A percentile compares a stretch with the other conserved stretches of the same genome.
These are phyloP conservation scores for Amanita exitialis DNA, from an alignment of 768 basidiomycete species.

Conservation along the genomic window DNA sequence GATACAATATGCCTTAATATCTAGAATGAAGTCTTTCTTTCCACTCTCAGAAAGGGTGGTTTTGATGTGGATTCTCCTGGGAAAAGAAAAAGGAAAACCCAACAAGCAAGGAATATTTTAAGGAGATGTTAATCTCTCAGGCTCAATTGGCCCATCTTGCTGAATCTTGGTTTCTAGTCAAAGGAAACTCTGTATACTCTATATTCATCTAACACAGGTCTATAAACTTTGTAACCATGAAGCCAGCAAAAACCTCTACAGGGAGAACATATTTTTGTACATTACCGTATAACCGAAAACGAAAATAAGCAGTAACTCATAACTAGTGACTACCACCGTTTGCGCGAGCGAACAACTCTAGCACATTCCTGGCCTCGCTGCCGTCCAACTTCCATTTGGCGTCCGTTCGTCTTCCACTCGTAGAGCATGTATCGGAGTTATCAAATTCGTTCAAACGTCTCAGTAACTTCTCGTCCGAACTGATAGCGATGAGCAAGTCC, in stretches of 20 bases:
- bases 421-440: slow-evolving; percentile 60
- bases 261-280: no score
- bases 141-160: no score
- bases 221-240: neutral
- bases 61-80: no score
- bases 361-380: slow-evolving; percentile 20
- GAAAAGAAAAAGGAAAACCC: no score
- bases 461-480: slow-evolving; percentile 72
- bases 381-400: slow-evolving; percentile 55
- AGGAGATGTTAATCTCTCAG: no score
- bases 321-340: neutral
- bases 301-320: neutral
- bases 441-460: slow-evolving; percentile 69
- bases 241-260: no score
- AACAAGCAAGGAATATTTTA: no score
- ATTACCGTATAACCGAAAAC: neutral
- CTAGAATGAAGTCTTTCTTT: no score
- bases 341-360: slow-evolving; percentile 17
- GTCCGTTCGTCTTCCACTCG: slow-evolving; percentile 67
- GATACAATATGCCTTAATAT: no score
- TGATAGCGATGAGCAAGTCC: slow-evolving; percentile 55
- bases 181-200: neutral
- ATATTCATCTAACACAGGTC: neutral
- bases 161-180: no score
- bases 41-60: no score